Evolutionary conservation across 768 basidiomycete genomes (phyloP), one percentile per base, ranked within the genome.

Genomic region (Naganishia vishniacii): DNA sequence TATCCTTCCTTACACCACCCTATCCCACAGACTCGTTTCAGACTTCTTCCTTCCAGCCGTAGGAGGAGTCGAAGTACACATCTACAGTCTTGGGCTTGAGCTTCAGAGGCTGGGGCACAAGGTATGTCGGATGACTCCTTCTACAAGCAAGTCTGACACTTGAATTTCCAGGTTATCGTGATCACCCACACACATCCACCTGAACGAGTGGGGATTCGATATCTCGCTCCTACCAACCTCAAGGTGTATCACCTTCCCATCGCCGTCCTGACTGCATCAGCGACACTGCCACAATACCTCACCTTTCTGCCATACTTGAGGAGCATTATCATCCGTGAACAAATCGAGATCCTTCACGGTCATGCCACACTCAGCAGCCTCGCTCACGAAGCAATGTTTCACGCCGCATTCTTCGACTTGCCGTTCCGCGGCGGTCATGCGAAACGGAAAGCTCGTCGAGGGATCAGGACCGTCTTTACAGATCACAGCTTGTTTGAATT

Each of bases 401-500:
- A 97, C 68, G 84, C 91, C 0, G 88, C 91, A 69, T 80, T 90
- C 20, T 82, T 98, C 79, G 87, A 88, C 12, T 51, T 59, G n/a
- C 25, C 59, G 11, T 23, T 29, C 18, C 32, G 59, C 29, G n/a
- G 25, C 18, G n/a, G 28, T 23, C 20, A 46, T 8, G 59, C n/a
- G n/a, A n/a, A n/a, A n/a, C n/a, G 31, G 20, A 28, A 31, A n/a
- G 4, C 18, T 13, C 32, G 53, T n/a, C 26, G 28, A 47, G 63
- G 61, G 0, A 81, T 97, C 13, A 85, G 88, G 42, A 91, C 91
- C 0, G 88, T 97, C 11, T 94, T 98, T 75, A 98, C 95, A 0
- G 95, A 99, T 76, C 94, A 99, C 71, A 91, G 89, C 71, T 78
- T 99, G 28, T 98, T 98, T 70, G 94, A 92, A 1, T 92, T 99